Conservation (phyloP, 495 filamentous ascomycete species). For the Aspergillus cavernicola region DNA sequence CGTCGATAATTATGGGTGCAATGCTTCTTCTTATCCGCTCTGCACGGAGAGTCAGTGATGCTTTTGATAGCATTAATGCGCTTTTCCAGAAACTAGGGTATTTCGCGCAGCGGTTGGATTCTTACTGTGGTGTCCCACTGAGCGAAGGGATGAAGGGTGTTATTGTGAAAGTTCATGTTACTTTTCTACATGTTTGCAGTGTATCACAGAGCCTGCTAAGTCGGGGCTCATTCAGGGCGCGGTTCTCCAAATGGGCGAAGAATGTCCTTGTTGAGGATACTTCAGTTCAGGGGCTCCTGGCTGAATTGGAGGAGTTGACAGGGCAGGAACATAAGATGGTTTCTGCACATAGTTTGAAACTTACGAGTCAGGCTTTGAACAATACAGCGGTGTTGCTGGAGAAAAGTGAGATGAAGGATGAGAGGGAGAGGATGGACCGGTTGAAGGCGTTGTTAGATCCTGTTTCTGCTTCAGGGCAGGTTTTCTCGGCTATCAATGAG, state of each 20-base stretch:
- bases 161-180: background rate
- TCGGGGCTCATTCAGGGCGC: conserved; percentile 10
- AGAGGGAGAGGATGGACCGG: background rate
- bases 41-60: conserved; percentile 22
- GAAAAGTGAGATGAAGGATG: background rate
- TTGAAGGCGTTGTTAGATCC: background rate
- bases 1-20: conserved; percentile 25
- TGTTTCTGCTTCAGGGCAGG: background rate
- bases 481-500: background rate
- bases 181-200: conserved; percentile 9
- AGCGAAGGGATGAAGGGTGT: background rate
- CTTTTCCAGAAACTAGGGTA: conserved; percentile 21
- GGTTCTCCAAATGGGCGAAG: conserved; percentile 11
- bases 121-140: background rate
- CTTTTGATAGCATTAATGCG: conserved; percentile 23
- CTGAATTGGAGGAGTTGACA: background rate
- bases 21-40: conserved; percentile 23
- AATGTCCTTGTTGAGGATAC: conserved; percentile 7
- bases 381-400: background rate
- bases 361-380: background rate
- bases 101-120: conserved; percentile 18
- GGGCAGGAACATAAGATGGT: background rate
- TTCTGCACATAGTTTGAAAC: background rate
- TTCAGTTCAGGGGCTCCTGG: background rate
- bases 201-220: conserved; percentile 16